phyloP scores from a whole-genome alignment of 495 filamentous ascomycete genomes.

The Immersiella caudata region DNA sequence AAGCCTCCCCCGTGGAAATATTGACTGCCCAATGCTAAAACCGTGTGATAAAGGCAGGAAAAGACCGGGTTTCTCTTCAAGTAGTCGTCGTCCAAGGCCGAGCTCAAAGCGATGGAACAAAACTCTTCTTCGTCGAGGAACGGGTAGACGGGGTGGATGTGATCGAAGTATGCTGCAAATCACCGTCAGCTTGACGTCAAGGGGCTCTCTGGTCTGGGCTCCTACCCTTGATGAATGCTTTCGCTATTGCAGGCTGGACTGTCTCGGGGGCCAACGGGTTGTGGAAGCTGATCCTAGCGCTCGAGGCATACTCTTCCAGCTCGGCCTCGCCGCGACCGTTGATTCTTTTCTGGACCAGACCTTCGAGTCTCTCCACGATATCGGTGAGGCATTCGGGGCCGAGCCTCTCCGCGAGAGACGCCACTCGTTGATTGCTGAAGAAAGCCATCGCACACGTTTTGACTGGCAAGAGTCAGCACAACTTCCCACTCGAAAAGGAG shows the following conservation, averaged over 20 bases:
- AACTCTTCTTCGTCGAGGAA: constrained; percentile 9
- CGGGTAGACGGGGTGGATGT: constrained; percentile 1
- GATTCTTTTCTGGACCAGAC: not conserved
- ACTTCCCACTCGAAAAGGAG: not conserved
- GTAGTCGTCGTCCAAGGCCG: not conserved
- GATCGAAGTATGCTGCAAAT: not conserved
- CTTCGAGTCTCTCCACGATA: not conserved
- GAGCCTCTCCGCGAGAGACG: constrained; percentile 2
- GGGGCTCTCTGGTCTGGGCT: not conserved
- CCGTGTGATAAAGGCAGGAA: constrained; percentile 4
- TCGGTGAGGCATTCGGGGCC: not conserved
- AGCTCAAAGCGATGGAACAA: not conserved
- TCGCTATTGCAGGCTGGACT: not conserved
- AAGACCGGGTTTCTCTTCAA: constrained; percentile 1
- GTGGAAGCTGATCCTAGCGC: not conserved
- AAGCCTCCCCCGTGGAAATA: not conserved
- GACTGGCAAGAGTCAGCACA: not conserved
- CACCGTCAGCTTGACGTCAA: not conserved
- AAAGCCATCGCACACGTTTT: constrained; percentile 4
- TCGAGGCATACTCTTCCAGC: not conserved
- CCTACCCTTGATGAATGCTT: not conserved
- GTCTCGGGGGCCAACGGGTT: not conserved
- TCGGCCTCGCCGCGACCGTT: not conserved
- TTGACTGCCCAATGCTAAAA: not conserved
- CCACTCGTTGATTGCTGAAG: constrained; percentile 4